Conservation (phyloP, 345 rosid species). For the Erodium maritimum region DNA sequence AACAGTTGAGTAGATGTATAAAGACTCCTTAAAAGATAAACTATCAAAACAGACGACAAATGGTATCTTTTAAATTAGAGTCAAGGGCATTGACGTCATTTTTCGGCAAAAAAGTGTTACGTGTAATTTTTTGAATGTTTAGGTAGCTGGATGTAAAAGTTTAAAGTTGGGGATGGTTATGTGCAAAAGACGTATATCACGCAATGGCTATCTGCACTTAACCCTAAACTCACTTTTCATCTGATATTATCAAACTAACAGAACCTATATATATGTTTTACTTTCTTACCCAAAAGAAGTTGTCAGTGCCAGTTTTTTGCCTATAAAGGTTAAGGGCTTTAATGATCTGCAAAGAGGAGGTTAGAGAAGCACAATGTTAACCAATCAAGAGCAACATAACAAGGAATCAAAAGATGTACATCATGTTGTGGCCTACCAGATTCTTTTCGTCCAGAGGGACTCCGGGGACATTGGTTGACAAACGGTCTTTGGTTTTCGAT, state of each 20-base stretch:
- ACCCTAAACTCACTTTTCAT: too few relatives aligned
- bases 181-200: too few relatives aligned
- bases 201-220: too few relatives aligned
- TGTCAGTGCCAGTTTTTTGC: conserved; percentile 64
- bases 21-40: too few relatives aligned
- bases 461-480: conserved; percentile 72
- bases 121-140: too few relatives aligned
- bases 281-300: conserved; percentile 67
- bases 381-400: background rate
- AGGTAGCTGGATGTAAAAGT: too few relatives aligned
- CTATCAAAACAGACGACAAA: too few relatives aligned
- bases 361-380: background rate
- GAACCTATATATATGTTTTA: background rate
- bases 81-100: too few relatives aligned
- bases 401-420: background rate
- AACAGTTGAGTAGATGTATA: too few relatives aligned
- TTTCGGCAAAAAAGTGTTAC: too few relatives aligned
- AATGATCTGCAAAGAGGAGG: conserved; percentile 51
- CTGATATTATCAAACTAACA: background rate
- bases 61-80: too few relatives aligned
- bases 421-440: conserved; percentile 29
- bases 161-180: too few relatives aligned
- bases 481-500: conserved; percentile 54
- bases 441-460: conserved; percentile 79
- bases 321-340: conserved; percentile 90